Evolutionary conservation across 352 stramenopile genomes (phyloP).

Genomic region (Pythium dissotocum): DNA sequence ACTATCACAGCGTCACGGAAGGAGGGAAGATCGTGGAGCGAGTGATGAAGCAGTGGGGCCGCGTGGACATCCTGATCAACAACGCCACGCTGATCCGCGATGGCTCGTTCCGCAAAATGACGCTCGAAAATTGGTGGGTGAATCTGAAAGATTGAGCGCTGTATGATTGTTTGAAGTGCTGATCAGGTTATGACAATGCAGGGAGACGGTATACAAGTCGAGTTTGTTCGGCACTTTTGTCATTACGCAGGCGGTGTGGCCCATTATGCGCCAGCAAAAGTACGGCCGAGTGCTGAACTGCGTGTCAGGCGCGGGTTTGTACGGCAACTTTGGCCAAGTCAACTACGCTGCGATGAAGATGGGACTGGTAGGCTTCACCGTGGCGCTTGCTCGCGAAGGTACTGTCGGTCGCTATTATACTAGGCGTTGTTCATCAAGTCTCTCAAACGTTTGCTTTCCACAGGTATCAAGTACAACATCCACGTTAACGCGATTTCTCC

Average conservation of each 20-base stretch:
- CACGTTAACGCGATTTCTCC: slow-evolving; percentile 69
- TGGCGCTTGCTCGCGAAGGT: slow-evolving; percentile 72
- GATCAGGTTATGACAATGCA: slow-evolving; percentile 12
- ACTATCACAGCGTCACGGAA: slow-evolving; percentile 55
- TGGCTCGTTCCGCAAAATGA: slow-evolving; percentile 80
- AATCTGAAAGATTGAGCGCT: neutral
- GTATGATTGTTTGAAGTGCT: neutral
- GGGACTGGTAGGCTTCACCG: slow-evolving; percentile 67
- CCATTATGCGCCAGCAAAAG: slow-evolving; percentile 68
- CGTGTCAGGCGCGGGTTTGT: slow-evolving; percentile 61
- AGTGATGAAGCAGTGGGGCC: slow-evolving; percentile 45
- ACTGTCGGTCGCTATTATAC: neutral
- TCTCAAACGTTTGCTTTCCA: neutral
- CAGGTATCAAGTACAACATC: slow-evolving; percentile 79
- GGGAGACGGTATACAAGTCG: slow-evolving; percentile 64
- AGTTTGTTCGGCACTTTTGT: slow-evolving; percentile 59
- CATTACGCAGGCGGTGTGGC: slow-evolving; percentile 68
- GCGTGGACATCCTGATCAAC: slow-evolving; percentile 79
- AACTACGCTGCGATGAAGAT: slow-evolving; percentile 85
- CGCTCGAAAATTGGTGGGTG: slow-evolving; percentile 49
- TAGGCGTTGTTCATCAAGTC: neutral
- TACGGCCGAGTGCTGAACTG: slow-evolving; percentile 78
- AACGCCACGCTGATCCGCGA: slow-evolving; percentile 74
- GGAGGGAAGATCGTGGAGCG: slow-evolving; percentile 46
- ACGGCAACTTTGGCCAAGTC: slow-evolving; percentile 78